Evolutionary conservation across 2,329 filamentous ascomycete genomes (phyloP).

Genomic region (Periconia digitata): DNA sequence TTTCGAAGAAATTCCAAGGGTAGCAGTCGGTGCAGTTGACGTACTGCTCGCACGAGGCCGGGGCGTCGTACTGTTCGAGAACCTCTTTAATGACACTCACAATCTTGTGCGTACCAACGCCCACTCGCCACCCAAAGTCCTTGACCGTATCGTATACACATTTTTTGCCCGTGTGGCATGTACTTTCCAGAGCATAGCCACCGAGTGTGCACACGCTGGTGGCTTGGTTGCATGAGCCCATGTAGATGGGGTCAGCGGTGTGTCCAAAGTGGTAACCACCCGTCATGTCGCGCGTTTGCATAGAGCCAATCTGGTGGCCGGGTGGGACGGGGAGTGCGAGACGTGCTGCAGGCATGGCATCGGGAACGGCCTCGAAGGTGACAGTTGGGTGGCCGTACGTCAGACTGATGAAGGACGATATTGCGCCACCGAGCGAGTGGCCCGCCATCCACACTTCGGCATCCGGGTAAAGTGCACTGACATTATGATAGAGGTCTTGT

Average conservation of each 20-base stretch:
- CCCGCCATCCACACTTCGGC: slow-evolving; percentile 87
- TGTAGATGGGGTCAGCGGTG: slow-evolving; percentile 91
- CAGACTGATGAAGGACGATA: slow-evolving; percentile 83
- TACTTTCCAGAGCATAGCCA: slow-evolving; percentile 89
- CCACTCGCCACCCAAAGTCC: slow-evolving; percentile 90
- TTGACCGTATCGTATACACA: slow-evolving; percentile 92
- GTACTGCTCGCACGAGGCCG: slow-evolving; percentile 75
- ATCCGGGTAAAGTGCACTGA: slow-evolving; percentile 82
- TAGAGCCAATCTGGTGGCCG: slow-evolving; percentile 68
- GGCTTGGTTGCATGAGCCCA: slow-evolving; percentile 89
- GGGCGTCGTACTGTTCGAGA: slow-evolving; percentile 76
- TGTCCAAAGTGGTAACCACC: slow-evolving; percentile 91
- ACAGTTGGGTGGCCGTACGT: slow-evolving; percentile 91
- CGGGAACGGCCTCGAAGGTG: slow-evolving; percentile 90
- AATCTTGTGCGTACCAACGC: slow-evolving; percentile 89
- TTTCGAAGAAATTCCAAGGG: slow-evolving; percentile 93
- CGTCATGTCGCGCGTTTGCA: slow-evolving; percentile 65
- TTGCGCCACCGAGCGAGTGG: slow-evolving; percentile 88
- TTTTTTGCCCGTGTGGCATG: slow-evolving; percentile 86
- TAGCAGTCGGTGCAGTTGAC: slow-evolving; percentile 83
- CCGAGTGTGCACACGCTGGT: slow-evolving; percentile 87
- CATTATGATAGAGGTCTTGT: slow-evolving; percentile 87
- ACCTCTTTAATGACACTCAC: slow-evolving; percentile 85
- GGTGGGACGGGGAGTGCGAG: slow-evolving; percentile 86
- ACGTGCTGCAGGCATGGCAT: slow-evolving; percentile 81